phyloP scores from a whole-genome alignment of 2,329 filamentous ascomycete genomes.

The Alternaria solani region DNA sequence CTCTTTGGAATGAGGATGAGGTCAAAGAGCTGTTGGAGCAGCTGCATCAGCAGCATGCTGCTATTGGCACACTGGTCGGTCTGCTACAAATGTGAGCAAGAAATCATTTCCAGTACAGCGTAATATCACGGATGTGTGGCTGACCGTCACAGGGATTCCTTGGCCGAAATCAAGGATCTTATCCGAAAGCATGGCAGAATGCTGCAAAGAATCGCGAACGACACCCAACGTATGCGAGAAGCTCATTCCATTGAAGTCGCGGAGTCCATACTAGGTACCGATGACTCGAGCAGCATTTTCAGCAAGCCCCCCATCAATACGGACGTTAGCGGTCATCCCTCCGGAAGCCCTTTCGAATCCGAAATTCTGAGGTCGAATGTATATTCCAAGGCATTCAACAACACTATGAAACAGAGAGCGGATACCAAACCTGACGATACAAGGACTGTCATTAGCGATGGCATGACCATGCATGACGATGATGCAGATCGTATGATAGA shows the following conservation, averaged over 20 bases:
- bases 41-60: background rate
- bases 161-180: background rate
- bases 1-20: background rate
- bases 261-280: slow-evolving; percentile 20
- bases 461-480: background rate
- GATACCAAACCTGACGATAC: background rate
- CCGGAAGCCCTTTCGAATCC: background rate
- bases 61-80: background rate
- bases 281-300: background rate
- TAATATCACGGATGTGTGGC: too few relatives aligned
- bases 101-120: too few relatives aligned
- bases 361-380: background rate
- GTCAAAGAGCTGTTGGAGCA: background rate
- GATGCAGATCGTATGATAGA: background rate
- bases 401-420: background rate
- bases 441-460: background rate
- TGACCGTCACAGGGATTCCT: background rate
- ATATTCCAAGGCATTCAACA: background rate
- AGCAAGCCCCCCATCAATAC: background rate
- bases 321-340: too few relatives aligned
- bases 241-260: slow-evolving; percentile 19
- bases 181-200: background rate
- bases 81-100: background rate
- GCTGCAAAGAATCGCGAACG: slow-evolving; percentile 3
- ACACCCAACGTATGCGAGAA: slow-evolving; percentile 16